Evolutionary conservation across 768 basidiomycete species (phyloP), one percentile per base, ranked within the genome.

Genomic region (Hypholoma fasciculare): DNA sequence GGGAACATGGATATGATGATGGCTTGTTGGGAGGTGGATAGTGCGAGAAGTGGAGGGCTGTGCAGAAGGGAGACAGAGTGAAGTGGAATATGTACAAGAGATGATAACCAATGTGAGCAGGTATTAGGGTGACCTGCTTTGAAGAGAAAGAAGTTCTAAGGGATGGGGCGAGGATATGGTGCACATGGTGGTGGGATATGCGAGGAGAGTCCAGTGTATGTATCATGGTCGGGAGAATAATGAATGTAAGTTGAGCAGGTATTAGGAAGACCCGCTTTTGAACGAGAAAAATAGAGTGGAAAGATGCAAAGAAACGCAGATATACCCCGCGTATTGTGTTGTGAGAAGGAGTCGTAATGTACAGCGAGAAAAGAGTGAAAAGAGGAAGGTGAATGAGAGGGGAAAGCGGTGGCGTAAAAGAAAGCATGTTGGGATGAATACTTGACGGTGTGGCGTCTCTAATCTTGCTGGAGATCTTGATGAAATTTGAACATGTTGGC

Each of bases 51-150:
- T 7, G 2, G 9, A 34, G 1, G 23, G 30, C 6, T 9, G 30
- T 34, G 30, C 2, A 9, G 30, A 34, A 7, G 30, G 9, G 30
- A 5, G 9, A 34, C 30, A 2, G 6, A 34, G 30, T 7, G 9
- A 34, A 7, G 30, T 9, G 30, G 30, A 7, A 2, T 13, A 36
- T 30, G n/a, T 14, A 17, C 49, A 49, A 30, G 49, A 26, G 30
- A 49, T 16, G 49, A 49, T 13, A 26, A 42, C 12, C 13, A 52
- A 40, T 37, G 12, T 44, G 52, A 9, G 26, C 39, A 39, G 52
- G 52, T 44, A 53, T 53, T 43, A 53, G 43, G 42, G 53, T 17
- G 42, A 47, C 42, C 53, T 34, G 55, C 38, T 11, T 55, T 46
- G 54, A 55, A 55, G 44, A 13, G 3, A 23, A 42, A 52, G 7